phyloP scores from a whole-genome alignment of 164 flowering plant species.

The Vitis vinifera region ASM3070453v1 NC_081807.1:8442501-8443000 shows the following conservation, averaged over 20 bases:
- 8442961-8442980: conserved; percentile 57
- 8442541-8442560: conserved; percentile 64
- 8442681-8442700: conserved; percentile 75
- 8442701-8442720: conserved; percentile 60
- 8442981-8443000: conserved; percentile 39
- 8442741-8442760: conserved; percentile 60
- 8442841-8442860: conserved; percentile 8
- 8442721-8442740: conserved; percentile 87
- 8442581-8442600: neutral
- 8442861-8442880: conserved; percentile 9
- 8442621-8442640: neutral
- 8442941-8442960: conserved; percentile 53
- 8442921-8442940: conserved; percentile 70
- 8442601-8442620: neutral
- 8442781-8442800: conserved; percentile 64
- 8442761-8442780: conserved; percentile 52
- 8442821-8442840: conserved; percentile 44
- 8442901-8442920: conserved; percentile 56
- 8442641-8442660: conserved; percentile 38
- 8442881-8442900: conserved; percentile 15
- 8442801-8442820: conserved; percentile 71
- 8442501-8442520: conserved; percentile 78
- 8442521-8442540: conserved; percentile 53
- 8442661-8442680: conserved; percentile 74
- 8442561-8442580: conserved; percentile 3